Conservation (phyloP, 257 asterid species). For the Lycium ferocissimum region DNA sequence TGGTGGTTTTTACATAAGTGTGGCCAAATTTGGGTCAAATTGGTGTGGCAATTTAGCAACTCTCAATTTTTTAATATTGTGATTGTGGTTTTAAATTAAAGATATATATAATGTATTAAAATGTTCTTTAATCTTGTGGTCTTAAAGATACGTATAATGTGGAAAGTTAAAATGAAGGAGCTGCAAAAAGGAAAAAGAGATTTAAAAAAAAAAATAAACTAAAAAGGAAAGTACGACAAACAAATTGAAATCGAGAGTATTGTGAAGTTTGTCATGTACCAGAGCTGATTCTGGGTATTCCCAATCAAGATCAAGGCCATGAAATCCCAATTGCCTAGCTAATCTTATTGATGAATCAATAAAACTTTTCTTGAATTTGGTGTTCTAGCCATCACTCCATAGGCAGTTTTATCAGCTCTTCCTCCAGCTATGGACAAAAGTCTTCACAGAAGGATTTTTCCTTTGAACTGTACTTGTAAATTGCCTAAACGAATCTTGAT, state of each 20-base stretch:
- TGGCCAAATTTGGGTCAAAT: too few species aligned
- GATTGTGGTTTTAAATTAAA: too few species aligned
- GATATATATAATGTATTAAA: too few species aligned
- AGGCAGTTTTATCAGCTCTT: slow-evolving; percentile 18
- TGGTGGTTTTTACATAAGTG: too few species aligned
- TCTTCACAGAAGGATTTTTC: slow-evolving; percentile 49
- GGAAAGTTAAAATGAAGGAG: too few species aligned
- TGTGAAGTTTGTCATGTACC: slow-evolving; percentile 50
- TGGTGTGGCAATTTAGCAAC: too few species aligned
- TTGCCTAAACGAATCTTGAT: slow-evolving; percentile 42
- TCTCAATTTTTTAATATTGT: too few species aligned
- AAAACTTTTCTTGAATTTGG: slow-evolving; percentile 44
- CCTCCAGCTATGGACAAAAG: slow-evolving; percentile 65
- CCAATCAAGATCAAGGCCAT: slow-evolving; percentile 60
- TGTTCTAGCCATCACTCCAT: slow-evolving; percentile 50
- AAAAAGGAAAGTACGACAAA: background rate
- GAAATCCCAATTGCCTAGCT: slow-evolving; percentile 49
- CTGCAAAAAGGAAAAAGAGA: too few species aligned
- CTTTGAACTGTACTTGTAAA: slow-evolving; percentile 49
- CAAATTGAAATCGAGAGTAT: background rate
- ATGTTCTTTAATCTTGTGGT: too few species aligned
- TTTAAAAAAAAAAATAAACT: too few species aligned
- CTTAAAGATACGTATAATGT: too few species aligned
- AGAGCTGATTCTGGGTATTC: slow-evolving; percentile 44
- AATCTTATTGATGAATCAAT: slow-evolving; percentile 52